Evolutionary conservation across 768 basidiomycete genomes (phyloP), one percentile per base, ranked within the genome.

Genomic region (Aureoboletus auriporus): DNA sequence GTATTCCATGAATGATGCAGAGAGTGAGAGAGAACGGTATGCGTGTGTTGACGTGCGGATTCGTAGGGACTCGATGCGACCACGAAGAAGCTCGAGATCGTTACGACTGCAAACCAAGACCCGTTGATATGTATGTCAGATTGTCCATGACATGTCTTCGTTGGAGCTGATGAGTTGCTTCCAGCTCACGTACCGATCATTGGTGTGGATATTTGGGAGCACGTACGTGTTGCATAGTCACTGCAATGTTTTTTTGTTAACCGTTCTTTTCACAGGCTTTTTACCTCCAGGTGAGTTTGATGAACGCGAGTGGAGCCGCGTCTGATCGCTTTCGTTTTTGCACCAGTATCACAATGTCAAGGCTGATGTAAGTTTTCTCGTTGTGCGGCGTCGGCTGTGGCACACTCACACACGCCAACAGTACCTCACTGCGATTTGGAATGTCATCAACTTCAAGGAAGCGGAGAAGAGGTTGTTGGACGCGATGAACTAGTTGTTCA

Each of bases 181-280:
- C 46, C 10, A 89, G 89, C 85, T 4, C 89, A 93, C 69, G 76
- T 78, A 14, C 93, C 95, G 16, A 85, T 99, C 63, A 81, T 99
- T 64, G 96, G 96, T 30, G 84, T 98, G 55, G 95, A 99, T 70
- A 86, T 98, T 61, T 98, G 95, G 95, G 91, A 93, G 69, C 92
- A 94, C 68, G 85, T 85, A 59, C 37, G 84, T 77, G 33, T 50
- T 28, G 12, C 47, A 53, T 58, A 51, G 49, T n/a, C 41, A 38
- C 20, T n/a, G 20, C 16, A 30, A 14, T 8, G 16, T 50, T 23
- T 5, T 23, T 49, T 23, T 38, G 33, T 42, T 59, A 4, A 44
- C 27, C 37, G 36, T 44, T 34, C 49, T 51, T 41, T 35, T 44
- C 9, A 14, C 52, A 84, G 80, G 85, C 86, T n/a, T 89, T 84